Evolutionary conservation across 1,284 basidiomycete species (phyloP), one percentile per base, ranked within the genome.

Genomic region (Puccinia triticina): DNA sequence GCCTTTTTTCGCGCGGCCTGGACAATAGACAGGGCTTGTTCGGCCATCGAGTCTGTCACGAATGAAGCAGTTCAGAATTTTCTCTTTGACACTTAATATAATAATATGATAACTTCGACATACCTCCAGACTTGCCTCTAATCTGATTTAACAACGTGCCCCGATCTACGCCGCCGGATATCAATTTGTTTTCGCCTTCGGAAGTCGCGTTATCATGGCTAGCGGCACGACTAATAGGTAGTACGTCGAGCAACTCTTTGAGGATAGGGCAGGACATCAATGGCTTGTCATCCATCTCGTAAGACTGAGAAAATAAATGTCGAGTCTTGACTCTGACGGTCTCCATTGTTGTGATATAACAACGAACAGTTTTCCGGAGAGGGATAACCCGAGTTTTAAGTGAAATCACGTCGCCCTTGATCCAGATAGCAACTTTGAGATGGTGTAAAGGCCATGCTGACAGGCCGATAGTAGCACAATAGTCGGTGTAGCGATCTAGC

Each of bases 391-490:
- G 67, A 26, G 69, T 73, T 48, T 81, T 81, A 0, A 73, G 37
- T 10, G 78, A 81, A 5, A 81, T 73, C 10, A 81, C 78, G 43
- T 81, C 78, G 18, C 57, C 78, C 57, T 81, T 71, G 11, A 81
- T 71, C 78, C 78, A 81, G 12, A 81, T 34, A 21, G 53, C 78
- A 18, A 81, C 57, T 46, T 81, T 81, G 8, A 81, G 43, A 32
- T 73, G 78, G 71, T 81, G 78, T 10, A 81, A 10, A 59, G 78
- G 78, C 78, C 78, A 81, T n/a, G 78, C 23, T 26, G 78, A 81
- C 46, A 81, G 40, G 32, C 69, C 57, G 11, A 81, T 81, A 21
- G 69, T 46, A 12, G 14, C 23, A 37, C 78, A 81, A 73, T 81
- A 81, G 23, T 59, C 53, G 10, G 67, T 81, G 66, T 81, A 81